These are phyloP conservation scores for Colletotrichum truncatum DNA, from an alignment of 2,329 filamentous ascomycete species.

Conservation along the genomic window DNA sequence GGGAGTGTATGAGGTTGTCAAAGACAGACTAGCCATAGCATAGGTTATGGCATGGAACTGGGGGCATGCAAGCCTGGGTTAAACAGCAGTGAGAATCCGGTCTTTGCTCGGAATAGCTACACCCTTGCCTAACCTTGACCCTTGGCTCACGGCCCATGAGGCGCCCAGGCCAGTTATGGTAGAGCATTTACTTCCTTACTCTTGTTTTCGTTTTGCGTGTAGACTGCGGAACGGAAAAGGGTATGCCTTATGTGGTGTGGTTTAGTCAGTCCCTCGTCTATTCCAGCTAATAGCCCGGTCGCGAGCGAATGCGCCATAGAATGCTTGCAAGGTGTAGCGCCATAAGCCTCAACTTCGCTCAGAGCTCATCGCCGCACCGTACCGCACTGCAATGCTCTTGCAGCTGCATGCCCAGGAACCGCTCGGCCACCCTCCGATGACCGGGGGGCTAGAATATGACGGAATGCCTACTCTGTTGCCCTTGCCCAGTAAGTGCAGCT, in stretches of 20 bases:
- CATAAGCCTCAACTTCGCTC: background rate
- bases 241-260: background rate
- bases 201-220: background rate
- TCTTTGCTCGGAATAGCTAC: conserved; percentile 21
- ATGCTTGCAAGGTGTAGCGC: background rate
- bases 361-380: conserved; percentile 1
- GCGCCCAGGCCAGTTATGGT: conserved; percentile 6
- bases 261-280: background rate
- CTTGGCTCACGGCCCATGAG: background rate
- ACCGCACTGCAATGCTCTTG: conserved; percentile 1
- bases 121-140: conserved; percentile 14
- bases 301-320: background rate
- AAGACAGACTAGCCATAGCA: background rate
- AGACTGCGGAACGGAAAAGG: background rate
- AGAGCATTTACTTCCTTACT: background rate
- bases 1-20: background rate
- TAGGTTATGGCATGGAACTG: background rate
- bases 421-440: conserved; percentile 26
- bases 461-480: background rate
- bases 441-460: conserved; percentile 15
- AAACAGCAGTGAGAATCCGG: background rate
- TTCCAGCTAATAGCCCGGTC: background rate
- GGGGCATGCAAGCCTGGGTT: background rate
- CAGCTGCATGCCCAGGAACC: conserved; percentile 5
- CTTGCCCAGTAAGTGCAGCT: background rate